A percentile compares a stretch with the other conserved stretches of the same genome.
phyloP scores from a whole-genome alignment of 352 stramenopile genomes.

The Phytopythium kandeliae region DNA sequence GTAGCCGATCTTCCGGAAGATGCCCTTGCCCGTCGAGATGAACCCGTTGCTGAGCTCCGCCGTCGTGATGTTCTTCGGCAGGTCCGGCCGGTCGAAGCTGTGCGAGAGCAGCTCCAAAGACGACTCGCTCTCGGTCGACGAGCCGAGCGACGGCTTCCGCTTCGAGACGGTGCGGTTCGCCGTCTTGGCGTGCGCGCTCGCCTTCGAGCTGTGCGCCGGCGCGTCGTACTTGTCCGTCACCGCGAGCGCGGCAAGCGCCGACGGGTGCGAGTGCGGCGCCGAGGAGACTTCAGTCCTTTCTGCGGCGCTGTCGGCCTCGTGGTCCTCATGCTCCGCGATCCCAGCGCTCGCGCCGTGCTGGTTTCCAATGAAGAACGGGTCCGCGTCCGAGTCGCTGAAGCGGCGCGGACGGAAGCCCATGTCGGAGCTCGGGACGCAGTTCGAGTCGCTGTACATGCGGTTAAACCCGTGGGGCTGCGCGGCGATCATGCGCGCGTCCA shows the following conservation, averaged over 20 bases:
- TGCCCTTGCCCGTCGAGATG: slow-evolving; percentile 83
- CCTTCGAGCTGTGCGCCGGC: background rate
- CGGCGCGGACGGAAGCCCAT: slow-evolving; percentile 44
- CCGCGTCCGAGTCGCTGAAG: slow-evolving; percentile 80
- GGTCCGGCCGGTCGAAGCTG: slow-evolving; percentile 38
- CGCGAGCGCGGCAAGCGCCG: slow-evolving; percentile 15
- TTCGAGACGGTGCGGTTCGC: slow-evolving; percentile 18
- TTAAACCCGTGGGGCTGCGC: slow-evolving; percentile 55
- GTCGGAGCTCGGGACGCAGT: slow-evolving; percentile 30
- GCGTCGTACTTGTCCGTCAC: slow-evolving; percentile 32
- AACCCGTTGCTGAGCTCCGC: slow-evolving; percentile 68
- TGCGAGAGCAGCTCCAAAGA: slow-evolving; percentile 34
- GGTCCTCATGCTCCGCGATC: slow-evolving; percentile 19
- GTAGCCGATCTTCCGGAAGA: slow-evolving; percentile 79
- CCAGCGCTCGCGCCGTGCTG: slow-evolving; percentile 22
- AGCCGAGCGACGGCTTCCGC: slow-evolving; percentile 49
- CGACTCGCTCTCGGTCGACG: slow-evolving; percentile 40
- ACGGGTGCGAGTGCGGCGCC: slow-evolving; percentile 13
- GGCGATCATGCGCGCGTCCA: slow-evolving; percentile 22
- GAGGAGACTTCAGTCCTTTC: slow-evolving; percentile 16
- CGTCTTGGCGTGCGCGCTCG: background rate
- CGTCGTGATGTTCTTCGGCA: slow-evolving; percentile 41
- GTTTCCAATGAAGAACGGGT: slow-evolving; percentile 51
- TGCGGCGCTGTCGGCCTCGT: slow-evolving; percentile 20
- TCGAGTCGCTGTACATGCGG: slow-evolving; percentile 71